phyloP scores from a whole-genome alignment of 2,329 filamentous ascomycete genomes.

The Fusarium lyarnte region DNA sequence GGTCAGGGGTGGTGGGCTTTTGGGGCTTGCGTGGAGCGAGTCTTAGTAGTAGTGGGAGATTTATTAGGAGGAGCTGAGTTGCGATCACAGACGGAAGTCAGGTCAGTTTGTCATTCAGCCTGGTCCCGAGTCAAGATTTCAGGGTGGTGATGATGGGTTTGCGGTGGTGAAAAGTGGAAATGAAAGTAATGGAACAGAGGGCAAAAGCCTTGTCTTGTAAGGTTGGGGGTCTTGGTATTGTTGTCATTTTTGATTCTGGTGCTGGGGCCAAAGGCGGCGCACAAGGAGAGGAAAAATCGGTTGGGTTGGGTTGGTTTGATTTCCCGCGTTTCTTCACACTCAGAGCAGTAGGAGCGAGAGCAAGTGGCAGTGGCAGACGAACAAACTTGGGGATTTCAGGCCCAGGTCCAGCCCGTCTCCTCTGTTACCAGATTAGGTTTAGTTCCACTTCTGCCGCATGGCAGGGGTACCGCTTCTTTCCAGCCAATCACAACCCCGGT shows the following conservation, averaged over 20 bases:
- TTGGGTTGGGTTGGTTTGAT: constrained; percentile 44
- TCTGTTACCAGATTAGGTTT: constrained; percentile 21
- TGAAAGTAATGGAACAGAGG: constrained; percentile 42
- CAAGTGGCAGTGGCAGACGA: constrained; percentile 1
- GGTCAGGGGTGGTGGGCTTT: constrained; percentile 46
- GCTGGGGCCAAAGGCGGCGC: constrained; percentile 52
- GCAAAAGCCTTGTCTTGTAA: constrained; percentile 50
- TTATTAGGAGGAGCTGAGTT: constrained; percentile 39
- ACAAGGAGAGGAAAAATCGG: constrained; percentile 48
- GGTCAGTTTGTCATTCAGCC: background rate
- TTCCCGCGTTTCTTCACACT: constrained; percentile 40
- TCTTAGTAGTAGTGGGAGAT: constrained; percentile 34
- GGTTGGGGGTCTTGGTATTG: constrained; percentile 52
- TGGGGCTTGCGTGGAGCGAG: constrained; percentile 45
- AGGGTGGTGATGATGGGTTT: constrained; percentile 40
- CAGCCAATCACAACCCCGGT: constrained; percentile 13
- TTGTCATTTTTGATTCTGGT: constrained; percentile 51
- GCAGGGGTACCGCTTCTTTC: constrained; percentile 4
- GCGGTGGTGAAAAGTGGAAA: constrained; percentile 29
- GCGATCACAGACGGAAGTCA: constrained; percentile 19
- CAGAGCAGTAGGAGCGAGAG: background rate
- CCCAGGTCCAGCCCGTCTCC: constrained; percentile 15
- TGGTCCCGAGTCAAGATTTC: constrained; percentile 1
- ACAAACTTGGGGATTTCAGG: constrained; percentile 27
- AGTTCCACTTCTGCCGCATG: constrained; percentile 24